Evolutionary conservation across 169 alveolate genomes (phyloP).

Genomic region (Eimeria necatrix): DNA sequence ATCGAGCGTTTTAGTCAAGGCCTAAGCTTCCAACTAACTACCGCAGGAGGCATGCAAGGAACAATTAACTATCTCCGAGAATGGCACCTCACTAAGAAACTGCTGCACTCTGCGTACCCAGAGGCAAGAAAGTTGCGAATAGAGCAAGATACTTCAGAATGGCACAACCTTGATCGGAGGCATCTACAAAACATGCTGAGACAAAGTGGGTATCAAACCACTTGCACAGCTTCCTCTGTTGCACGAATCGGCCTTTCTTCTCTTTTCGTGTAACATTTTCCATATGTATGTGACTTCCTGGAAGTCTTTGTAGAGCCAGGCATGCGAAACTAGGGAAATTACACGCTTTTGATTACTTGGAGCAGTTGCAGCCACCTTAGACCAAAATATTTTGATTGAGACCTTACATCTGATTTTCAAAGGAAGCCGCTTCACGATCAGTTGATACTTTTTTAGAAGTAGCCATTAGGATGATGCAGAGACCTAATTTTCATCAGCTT

Average conservation of each 20-base stretch:
- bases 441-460: too few species aligned
- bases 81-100: conserved; percentile 55
- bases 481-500: neutral
- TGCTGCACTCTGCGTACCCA: conserved; percentile 27
- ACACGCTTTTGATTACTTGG: neutral
- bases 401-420: too few species aligned
- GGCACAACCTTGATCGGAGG: conserved; percentile 42
- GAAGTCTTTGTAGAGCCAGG: neutral
- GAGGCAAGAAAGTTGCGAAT: conserved; percentile 35
- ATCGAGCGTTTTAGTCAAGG: conserved; percentile 39
- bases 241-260: neutral
- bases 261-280: neutral
- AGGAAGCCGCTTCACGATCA: too few species aligned
- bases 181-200: conserved; percentile 36
- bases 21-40: neutral
- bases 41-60: conserved; percentile 36
- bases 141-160: conserved; percentile 31
- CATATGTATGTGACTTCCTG: neutral
- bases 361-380: too few species aligned
- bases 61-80: conserved; percentile 30
- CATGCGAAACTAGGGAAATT: neutral
- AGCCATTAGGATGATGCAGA: neutral
- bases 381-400: too few species aligned
- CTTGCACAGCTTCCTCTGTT: neutral
- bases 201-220: conserved; percentile 5